Percentiles rank a stretch among this genome's conserved stretches.
phyloP scores from a whole-genome alignment of 768 basidiomycete species.

The Cubamyces sp. region DNA sequence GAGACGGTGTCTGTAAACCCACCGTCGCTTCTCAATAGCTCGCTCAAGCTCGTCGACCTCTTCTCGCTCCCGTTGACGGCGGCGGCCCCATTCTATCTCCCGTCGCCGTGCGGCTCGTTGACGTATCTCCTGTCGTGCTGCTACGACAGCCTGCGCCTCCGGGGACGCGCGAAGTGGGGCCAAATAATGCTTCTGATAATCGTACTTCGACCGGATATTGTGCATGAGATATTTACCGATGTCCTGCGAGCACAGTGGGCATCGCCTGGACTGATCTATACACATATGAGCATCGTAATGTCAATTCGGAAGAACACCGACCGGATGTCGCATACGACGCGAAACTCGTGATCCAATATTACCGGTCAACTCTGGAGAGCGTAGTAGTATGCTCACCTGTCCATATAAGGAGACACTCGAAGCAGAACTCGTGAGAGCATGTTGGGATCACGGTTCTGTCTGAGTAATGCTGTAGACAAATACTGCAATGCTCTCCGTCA shows the following conservation, averaged over 20 bases:
- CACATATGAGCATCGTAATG: background rate
- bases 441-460: slow-evolving; percentile 83
- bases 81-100: slow-evolving; percentile 60
- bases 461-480: slow-evolving; percentile 77
- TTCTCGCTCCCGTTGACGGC: slow-evolving; percentile 52
- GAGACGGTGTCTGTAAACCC: slow-evolving; percentile 79
- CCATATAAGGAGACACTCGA: slow-evolving; percentile 89
- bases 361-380: background rate
- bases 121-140: slow-evolving; percentile 35
- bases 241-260: slow-evolving; percentile 72
- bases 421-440: slow-evolving; percentile 94
- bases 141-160: slow-evolving; percentile 36
- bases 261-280: slow-evolving; percentile 75
- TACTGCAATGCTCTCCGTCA: slow-evolving; percentile 73
- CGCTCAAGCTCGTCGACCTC: slow-evolving; percentile 74
- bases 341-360: no score
- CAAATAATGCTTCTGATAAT: slow-evolving; percentile 82
- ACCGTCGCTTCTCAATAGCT: slow-evolving; percentile 71
- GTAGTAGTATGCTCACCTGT: slow-evolving; percentile 54
- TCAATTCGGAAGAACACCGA: background rate
- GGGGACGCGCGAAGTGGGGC: slow-evolving; percentile 63
- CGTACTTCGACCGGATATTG: slow-evolving; percentile 72
- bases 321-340: no score
- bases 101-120: slow-evolving; percentile 40
- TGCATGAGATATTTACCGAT: slow-evolving; percentile 81